Evolutionary conservation across 169 alveolate genomes (phyloP), one percentile per base, ranked within the genome.

Genomic region (Plasmodium knowlesi): DNA sequence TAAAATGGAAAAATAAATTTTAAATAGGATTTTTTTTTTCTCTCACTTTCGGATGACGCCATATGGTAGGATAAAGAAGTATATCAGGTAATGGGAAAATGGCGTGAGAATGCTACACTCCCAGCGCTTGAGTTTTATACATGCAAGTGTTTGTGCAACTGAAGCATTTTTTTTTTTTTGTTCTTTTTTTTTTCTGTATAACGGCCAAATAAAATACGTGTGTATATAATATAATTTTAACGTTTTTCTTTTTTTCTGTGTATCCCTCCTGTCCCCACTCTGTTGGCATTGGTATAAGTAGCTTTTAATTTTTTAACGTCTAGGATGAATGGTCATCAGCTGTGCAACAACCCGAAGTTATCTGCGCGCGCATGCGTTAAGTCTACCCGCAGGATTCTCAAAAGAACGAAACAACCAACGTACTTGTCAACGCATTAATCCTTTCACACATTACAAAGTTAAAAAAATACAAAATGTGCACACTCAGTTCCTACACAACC

Each of bases 391-490:
- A 67, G 76, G 76, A 67, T 5, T 25, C 39, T 5, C 32, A 12
- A 67, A 67, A 67, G n/a, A 22, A 67, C 76, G 37, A 67, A 67
- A 25, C 76, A 67, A 25, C 76, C 76, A 9, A 67, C n/a, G 6
- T 9, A 28, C 32, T n/a, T n/a, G 76, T 50, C 61, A 50, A 12
- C 61, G 61, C 61, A 14, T 50, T 8, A 50, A 50, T 16, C 61
- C 8, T 0, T 50, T 50, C 61, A 50, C 61, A 8, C 22, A 2
- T 3, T 3, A 14, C 8, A 50, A 50, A 50, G 61, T 16, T 2
- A 8, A 73, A 73, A 16, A 6, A 73, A 73, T 73, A 88, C 82
- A 89, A 79, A 89, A 89, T 89, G 89, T 46, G 81, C 89, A 50
- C 82, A 10, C 25, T 10, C 28, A 61, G 22, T n/a, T n/a, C n/a